Conservation (phyloP, 2,329 filamentous ascomycete species). For the Dichotomopilus funicola region DNA sequence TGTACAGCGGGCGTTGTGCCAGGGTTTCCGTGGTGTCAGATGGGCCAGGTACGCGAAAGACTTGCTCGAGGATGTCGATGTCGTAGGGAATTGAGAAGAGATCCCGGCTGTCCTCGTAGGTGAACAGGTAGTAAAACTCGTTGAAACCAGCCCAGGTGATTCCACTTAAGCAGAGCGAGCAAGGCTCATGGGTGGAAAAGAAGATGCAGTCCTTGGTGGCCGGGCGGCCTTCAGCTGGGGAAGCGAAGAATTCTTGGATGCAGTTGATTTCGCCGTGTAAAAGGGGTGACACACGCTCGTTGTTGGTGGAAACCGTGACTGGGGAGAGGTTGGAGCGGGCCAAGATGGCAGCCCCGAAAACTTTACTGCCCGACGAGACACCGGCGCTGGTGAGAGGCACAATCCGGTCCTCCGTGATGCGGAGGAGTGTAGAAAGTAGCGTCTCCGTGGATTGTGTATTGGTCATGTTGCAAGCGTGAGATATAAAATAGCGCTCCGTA, state of each 20-base stretch:
- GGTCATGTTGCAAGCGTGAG: conserved; percentile 7
- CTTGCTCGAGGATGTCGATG: conserved; percentile 49
- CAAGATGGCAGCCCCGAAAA: conserved; percentile 52
- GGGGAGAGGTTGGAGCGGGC: conserved; percentile 35
- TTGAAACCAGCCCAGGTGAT: conserved; percentile 53
- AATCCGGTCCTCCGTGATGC: conserved; percentile 39
- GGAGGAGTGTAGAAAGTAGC: conserved; percentile 37
- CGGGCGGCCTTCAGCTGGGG: conserved; percentile 28
- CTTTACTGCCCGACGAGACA: conserved; percentile 47
- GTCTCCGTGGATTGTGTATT: conserved; percentile 24
- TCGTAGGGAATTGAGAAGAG: conserved; percentile 51
- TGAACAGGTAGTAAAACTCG: conserved; percentile 53
- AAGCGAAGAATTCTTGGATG: conserved; percentile 50
- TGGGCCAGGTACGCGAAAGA: conserved; percentile 43
- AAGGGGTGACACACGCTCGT: conserved; percentile 48
- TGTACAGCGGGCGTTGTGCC: conserved; percentile 41
- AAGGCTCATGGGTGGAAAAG: conserved; percentile 53
- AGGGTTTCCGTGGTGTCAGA: conserved; percentile 35
- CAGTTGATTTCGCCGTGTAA: conserved; percentile 56
- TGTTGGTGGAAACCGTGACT: conserved; percentile 48
- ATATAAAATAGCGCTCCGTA: too few species aligned
- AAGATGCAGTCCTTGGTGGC: conserved; percentile 45
- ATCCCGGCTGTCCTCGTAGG: conserved; percentile 52
- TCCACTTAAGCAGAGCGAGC: conserved; percentile 50
- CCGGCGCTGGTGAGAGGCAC: conserved; percentile 45